Evolutionary conservation across 805 yeast genomes (phyloP).

Genomic region (Lachancea fermentati): DNA sequence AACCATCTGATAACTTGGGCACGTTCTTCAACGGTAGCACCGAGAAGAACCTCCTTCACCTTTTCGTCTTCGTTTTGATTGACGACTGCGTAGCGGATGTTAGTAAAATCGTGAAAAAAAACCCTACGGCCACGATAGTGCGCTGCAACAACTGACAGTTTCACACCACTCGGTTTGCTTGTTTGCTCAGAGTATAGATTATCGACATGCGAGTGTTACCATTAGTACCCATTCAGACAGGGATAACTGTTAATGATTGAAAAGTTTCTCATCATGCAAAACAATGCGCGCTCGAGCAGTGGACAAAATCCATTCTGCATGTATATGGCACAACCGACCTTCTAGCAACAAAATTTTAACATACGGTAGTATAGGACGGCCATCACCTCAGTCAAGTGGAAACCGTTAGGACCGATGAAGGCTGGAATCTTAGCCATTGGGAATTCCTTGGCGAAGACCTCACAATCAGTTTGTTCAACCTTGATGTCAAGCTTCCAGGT

Average conservation of each 20-base stretch:
- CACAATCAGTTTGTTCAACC: slow-evolving; percentile 34
- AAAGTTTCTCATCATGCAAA: slow-evolving; percentile 31
- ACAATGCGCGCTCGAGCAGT: too few relatives aligned
- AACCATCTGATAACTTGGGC: slow-evolving; percentile 66
- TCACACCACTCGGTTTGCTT: not conserved
- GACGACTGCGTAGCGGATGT: slow-evolving; percentile 20
- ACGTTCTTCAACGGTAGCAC: slow-evolving; percentile 57
- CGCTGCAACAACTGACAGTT: not conserved
- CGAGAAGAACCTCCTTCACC: slow-evolving; percentile 42
- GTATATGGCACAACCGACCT: too few relatives aligned
- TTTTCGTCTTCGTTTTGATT: slow-evolving; percentile 35
- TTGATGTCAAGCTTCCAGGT: slow-evolving; percentile 56
- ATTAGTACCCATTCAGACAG: slow-evolving; percentile 35
- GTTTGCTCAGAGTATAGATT: slow-evolving; percentile 24
- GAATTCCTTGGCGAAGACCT: slow-evolving; percentile 42
- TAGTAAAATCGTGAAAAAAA: slow-evolving; percentile 9
- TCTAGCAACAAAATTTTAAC: slow-evolving; percentile 7
- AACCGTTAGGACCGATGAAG: slow-evolving; percentile 67
- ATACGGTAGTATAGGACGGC: slow-evolving; percentile 53
- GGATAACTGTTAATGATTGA: slow-evolving; percentile 32
- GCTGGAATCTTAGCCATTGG: slow-evolving; percentile 66
- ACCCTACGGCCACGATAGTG: not conserved
- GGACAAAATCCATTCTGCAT: too few relatives aligned
- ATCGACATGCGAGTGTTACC: slow-evolving; percentile 32
- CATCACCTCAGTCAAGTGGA: slow-evolving; percentile 60